A percentile compares a stretch with the other conserved stretches of the same genome.
phyloP scores from a whole-genome alignment of 768 basidiomycete species.

The Trametes cinnabarina region DNA sequence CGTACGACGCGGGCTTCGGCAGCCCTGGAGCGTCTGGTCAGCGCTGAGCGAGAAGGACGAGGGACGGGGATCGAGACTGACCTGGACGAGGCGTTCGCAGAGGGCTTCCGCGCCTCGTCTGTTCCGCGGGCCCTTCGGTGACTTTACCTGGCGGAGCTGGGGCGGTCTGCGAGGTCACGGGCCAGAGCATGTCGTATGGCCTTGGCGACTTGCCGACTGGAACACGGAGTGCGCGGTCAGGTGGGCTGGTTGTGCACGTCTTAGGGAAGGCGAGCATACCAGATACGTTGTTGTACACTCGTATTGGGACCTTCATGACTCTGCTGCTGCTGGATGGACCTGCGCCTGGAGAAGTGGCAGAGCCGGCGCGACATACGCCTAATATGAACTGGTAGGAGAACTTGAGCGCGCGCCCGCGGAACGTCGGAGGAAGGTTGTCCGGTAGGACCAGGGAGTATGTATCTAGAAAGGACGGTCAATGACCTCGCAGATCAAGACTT shows the following conservation, averaged over 20 bases:
- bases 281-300: conserved; percentile 84
- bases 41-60: background rate
- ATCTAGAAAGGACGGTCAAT: conserved; percentile 46
- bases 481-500: too few species aligned
- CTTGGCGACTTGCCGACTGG: conserved; percentile 49
- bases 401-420: conserved; percentile 74
- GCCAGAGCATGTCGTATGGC: conserved; percentile 85
- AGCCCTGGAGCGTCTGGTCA: background rate
- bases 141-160: conserved; percentile 11
- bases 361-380: conserved; percentile 71
- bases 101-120: background rate
- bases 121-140: conserved; percentile 6
- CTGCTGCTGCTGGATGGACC: conserved; percentile 57
- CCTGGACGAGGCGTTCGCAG: conserved; percentile 2
- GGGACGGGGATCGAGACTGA: background rate
- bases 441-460: conserved; percentile 79
- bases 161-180: conserved; percentile 39
- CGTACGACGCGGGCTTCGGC: conserved; percentile 32
- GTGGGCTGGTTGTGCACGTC: background rate
- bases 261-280: conserved; percentile 47
- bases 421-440: conserved; percentile 83
- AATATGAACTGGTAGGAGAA: conserved; percentile 92
- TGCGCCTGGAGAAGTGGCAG: conserved; percentile 16
- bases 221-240: background rate
- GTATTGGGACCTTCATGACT: conserved; percentile 88